Evolutionary conservation across 176 grass and related monocot species (phyloP).

Genomic region (Carex cristatella): DNA sequence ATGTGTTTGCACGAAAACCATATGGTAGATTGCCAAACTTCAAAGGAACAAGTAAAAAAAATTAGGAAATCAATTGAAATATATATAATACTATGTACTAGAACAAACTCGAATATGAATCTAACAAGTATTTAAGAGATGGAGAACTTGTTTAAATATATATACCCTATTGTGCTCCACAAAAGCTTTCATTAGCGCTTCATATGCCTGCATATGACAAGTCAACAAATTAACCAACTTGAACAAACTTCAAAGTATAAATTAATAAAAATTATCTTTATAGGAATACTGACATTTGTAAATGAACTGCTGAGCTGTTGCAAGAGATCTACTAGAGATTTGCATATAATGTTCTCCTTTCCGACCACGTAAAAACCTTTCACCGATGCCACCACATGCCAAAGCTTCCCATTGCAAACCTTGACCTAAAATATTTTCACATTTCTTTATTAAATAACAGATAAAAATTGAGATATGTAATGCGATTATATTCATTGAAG

Average conservation of each 20-base stretch:
- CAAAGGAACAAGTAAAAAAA: constrained; percentile 5
- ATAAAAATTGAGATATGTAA: neutral
- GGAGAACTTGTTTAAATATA: constrained; percentile 11
- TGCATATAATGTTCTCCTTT: constrained; percentile 48
- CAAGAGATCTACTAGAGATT: constrained; percentile 75
- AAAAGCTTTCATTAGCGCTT: constrained; percentile 83
- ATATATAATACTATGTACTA: neutral
- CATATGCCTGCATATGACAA: constrained; percentile 54
- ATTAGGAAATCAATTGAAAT: constrained; percentile 2
- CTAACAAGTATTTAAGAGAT: neutral
- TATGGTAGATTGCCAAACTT: constrained; percentile 99
- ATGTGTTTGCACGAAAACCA: constrained; percentile 98
- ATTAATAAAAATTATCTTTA: neutral
- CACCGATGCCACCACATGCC: constrained; percentile 58
- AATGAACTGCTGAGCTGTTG: constrained; percentile 91
- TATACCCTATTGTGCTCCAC: constrained; percentile 86
- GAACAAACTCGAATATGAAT: neutral
- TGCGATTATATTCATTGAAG: neutral
- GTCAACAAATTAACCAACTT: neutral
- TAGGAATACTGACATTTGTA: constrained; percentile 60
- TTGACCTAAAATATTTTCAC: constrained; percentile 53
- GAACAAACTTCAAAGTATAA: neutral
- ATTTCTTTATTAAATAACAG: neutral
- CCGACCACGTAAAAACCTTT: constrained; percentile 82
- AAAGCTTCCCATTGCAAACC: constrained; percentile 91